Base-by-base conservation (phyloP, 257 asterid genomes). In the Jacaranda copaia region DNA sequence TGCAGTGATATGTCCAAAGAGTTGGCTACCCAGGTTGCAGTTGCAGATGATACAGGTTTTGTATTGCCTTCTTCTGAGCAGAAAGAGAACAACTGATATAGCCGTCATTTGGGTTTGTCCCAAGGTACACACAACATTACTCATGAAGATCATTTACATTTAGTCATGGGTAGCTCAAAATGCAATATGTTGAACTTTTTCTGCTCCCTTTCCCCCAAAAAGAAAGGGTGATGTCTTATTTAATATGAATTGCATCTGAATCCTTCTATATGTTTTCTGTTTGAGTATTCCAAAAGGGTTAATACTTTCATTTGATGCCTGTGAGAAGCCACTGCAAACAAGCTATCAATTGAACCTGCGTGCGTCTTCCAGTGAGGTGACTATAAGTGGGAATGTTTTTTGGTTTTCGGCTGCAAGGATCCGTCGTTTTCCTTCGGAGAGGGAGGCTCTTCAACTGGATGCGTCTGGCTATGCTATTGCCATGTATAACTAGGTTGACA, bases 71-170 rank as follows among this genome's bases (percentile, higher is more conserved):
- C 73, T n/a, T 42, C 62, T 1, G 87, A 81, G 78, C 82, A 78
- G 79, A 85, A 82, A 69, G 91, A 84, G 79, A 84, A 68, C n/a
- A n/a, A 45, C 73, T 79, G 68, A 65, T 14, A 15, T 40, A 36
- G 40, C 36, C 8, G 40, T 59, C 43, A 25, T 55, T 73, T 51
- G 16, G n/a, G 51, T 15, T 74, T 49, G 46, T 45, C 42, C 49
- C 42, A 45, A 68, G 77, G 70, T 75, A 79, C 63, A 43, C 57
- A 32, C 57, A 6, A 45, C 25, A 15, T 43, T 49, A 25, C 63
- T 49, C 71, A n/a, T 51, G 68, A 58, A 77, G 68, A 40, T 59
- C 65, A 55, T 6, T 42, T 43, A 72, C 57, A 36, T 76, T 43
- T 53, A 45, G 68, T 8, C 16, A 10, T 46, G 25, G 58, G 51